Conservation (phyloP, 306 rosid species). For the Benincasa hispida region DNA sequence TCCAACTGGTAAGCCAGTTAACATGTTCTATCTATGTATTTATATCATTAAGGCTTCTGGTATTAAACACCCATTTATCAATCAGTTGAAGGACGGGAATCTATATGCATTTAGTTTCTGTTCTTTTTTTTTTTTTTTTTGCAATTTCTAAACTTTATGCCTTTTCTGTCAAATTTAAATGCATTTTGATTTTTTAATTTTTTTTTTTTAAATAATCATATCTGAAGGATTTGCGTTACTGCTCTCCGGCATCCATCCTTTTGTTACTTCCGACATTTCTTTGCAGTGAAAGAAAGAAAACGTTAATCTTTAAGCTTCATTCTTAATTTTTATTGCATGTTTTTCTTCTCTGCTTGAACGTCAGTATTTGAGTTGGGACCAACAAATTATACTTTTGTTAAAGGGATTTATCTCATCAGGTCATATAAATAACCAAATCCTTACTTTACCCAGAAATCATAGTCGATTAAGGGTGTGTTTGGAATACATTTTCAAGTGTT, state of each 20-base stretch:
- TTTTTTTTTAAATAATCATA: not conserved
- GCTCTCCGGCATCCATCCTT: not conserved
- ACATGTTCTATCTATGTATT: not conserved
- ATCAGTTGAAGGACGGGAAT: not conserved
- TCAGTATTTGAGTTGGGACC: not conserved
- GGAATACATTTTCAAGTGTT: too few species aligned
- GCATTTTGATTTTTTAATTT: not conserved
- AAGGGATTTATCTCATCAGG: not conserved
- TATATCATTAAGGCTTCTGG: not conserved
- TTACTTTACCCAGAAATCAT: not conserved
- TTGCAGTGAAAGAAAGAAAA: not conserved
- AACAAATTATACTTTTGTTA: not conserved
- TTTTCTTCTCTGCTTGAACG: not conserved
- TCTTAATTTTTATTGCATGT: not conserved
- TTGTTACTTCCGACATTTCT: not conserved
- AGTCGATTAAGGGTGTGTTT: too few species aligned
- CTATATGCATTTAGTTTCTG: not conserved
- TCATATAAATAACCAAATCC: not conserved
- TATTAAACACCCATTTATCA: not conserved
- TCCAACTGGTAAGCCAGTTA: constrained; percentile 70
- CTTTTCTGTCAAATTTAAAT: not conserved
- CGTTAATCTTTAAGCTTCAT: not conserved
- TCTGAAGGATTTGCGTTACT: not conserved
- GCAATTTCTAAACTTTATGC: not conserved
- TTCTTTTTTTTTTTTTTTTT: not conserved